Base-by-base conservation (phyloP, 2,329 filamentous ascomycete genomes). In the Neonectria punicea region DNA sequence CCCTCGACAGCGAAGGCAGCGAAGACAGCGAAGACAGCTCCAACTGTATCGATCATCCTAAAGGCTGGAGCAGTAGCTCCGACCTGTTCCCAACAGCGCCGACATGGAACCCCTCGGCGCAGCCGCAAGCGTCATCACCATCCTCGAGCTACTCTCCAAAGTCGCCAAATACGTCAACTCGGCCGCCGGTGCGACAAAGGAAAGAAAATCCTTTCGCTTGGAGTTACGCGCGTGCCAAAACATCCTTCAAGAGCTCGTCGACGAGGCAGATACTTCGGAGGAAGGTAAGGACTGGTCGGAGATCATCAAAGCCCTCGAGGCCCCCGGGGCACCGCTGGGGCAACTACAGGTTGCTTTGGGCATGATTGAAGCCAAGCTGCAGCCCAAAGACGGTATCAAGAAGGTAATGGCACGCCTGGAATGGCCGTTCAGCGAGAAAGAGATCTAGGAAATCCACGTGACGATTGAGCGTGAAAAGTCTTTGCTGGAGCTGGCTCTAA, bases 121-220 rank as follows among this genome's bases (percentile, higher is more conserved):
- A 9, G 53, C 68, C 9, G 62, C 73, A 7, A 73, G 67, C 51
- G 53, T 73, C 44, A 69, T 71, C 28, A 68, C 70, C n/a, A 53
- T 74, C 16, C 14, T 73, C 30, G 61, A 74, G 46, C 50, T 73
- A 0, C 66, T 61, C 1, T 47, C 61, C 9, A 47, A 68, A 20
- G 69, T 74, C 5, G 57, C 67, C 50, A 53, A 66, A 25, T 72
- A 69, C 54, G 65, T 73, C 20, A 70, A 50, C 18, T 16, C 47
- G 10, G 65, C 66, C 10, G 25, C 56, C 13, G 70, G 72, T 20
- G 65, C 65, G 1, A 43, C 54, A 9, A 67, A 70, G 13, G 67
- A 68, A 14, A 54, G 68, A 18, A 66, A 51, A 20, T 20, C 57
- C 9, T 58, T 73, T 5, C 68, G 66, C 30, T 54, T 68, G 10